These are phyloP conservation scores for Trichoderma koningii DNA, from an alignment of 2,329 filamentous ascomycete genomes.

Conservation along the genomic window DNA sequence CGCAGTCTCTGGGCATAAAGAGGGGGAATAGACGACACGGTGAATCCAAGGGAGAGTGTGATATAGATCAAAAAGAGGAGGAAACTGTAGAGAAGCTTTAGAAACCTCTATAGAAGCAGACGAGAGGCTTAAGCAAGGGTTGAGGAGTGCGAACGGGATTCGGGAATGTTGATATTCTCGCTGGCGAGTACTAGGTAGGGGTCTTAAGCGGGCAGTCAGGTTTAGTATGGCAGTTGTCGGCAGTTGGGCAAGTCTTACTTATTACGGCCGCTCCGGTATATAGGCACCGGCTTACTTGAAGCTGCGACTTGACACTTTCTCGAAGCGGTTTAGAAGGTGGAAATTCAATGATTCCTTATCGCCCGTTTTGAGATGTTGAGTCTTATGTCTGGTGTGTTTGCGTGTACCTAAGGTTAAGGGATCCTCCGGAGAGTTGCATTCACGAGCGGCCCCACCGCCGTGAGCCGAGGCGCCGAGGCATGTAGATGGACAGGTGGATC, in stretches of 20 bases:
- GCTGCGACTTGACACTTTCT: too few species aligned
- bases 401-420: too few species aligned
- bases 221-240: not conserved
- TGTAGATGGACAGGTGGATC: too few species aligned
- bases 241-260: not conserved
- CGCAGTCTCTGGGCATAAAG: too few species aligned
- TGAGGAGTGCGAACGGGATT: constrained; percentile 9
- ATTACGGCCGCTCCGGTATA: not conserved
- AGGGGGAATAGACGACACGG: too few species aligned
- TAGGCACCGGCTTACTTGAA: too few species aligned
- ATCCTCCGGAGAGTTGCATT: not conserved
- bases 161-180: not conserved
- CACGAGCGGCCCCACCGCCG: constrained; percentile 4
- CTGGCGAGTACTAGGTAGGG: not conserved
- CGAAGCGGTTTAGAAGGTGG: too few species aligned
- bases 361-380: too few species aligned
- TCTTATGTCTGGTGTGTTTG: too few species aligned
- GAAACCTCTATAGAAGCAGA: not conserved
- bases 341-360: too few species aligned
- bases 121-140: not conserved
- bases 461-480: constrained; percentile 20
- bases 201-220: not conserved
- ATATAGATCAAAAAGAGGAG: too few species aligned
- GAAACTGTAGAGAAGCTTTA: not conserved
- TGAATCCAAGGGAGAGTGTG: too few species aligned